Conservation (phyloP, 345 rosid species). For the Turnera subulata region DNA sequence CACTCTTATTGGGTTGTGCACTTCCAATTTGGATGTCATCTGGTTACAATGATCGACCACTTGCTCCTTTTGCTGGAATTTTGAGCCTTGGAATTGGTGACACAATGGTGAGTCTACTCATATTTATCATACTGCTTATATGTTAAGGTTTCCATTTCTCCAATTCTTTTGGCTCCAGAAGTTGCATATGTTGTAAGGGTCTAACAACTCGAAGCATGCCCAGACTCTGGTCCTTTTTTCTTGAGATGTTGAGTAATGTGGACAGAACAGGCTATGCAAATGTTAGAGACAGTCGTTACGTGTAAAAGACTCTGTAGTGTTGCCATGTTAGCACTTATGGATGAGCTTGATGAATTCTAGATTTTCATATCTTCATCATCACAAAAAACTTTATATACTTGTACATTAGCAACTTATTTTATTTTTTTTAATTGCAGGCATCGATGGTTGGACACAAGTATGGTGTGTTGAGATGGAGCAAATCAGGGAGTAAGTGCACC, state of each 20-base stretch:
- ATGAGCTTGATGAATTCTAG: too few relatives aligned
- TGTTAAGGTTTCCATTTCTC: background rate
- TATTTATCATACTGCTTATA: background rate
- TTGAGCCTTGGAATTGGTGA: constrained; percentile 98
- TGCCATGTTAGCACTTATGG: too few relatives aligned
- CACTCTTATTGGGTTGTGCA: constrained; percentile 90
- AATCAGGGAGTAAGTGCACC: constrained; percentile 63
- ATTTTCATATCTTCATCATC: background rate
- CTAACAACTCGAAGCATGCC: background rate
- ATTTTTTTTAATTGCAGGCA: constrained; percentile 51
- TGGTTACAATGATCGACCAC: constrained; percentile 89
- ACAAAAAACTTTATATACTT: background rate
- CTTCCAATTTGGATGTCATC: constrained; percentile 99
- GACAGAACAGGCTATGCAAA: background rate
- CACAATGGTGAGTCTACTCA: constrained; percentile 66
- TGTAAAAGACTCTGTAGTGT: too few relatives aligned
- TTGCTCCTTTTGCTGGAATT: constrained; percentile 92
- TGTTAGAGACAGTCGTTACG: background rate
- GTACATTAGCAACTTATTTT: too few relatives aligned
- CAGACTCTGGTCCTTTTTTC: background rate
- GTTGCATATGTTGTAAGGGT: background rate
- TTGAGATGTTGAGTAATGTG: too few relatives aligned
- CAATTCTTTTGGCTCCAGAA: constrained; percentile 3
- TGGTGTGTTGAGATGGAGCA: constrained; percentile 94
- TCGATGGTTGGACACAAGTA: constrained; percentile 96